Base-by-base conservation (phyloP, 164 flowering plant species). In the Chimonanthus salicifolius region DNA sequence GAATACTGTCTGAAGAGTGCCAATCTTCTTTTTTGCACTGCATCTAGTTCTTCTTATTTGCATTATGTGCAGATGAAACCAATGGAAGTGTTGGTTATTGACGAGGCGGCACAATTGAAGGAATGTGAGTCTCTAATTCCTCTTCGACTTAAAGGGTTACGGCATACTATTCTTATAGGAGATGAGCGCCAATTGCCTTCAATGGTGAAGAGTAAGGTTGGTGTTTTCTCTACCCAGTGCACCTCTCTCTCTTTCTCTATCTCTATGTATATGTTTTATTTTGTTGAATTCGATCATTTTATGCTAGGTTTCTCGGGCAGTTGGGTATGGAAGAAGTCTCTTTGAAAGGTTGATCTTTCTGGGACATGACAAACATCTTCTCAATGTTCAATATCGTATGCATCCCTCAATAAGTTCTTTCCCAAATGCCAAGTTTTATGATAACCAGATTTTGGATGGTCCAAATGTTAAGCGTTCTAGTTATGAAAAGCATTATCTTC, bases 61-160 rank as follows among this genome's bases (percentile, higher is more conserved):
- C 73, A 43, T 20, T 47, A 46, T 18, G 11, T 33, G 44, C 50
- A 18, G 33, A 47, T 68, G 70, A 8, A n/a, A 68, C 79, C 76
- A 0, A 11, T 86, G 21, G 49, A 79, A 49, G 51, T 85, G 68
- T 65, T 83, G 51, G 76, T 88, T 16, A 79, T 88, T 65, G 90
- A 88, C 67, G 90, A 86, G 83, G 92, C 87, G 13, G 86, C 88
- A 10, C 88, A 83, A 67, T 70, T 88, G 3, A 87, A 84, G 70
- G 90, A 88, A 69, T 83, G 84, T 75, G 90, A 88, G 72, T 84
- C 90, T 6, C 45, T 68, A 3, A 83, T 87, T 9, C 88, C 92
- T 0, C 69, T 87, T 21, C 88, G 82, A 64, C 76, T 86, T 47
- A 18, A 62, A 1, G 84, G 85, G 15, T 60, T 89, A 21, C 70